Evolutionary conservation across 108 stramenopile species (phyloP).

Genomic region (Cyclotella distinguenda): DNA sequence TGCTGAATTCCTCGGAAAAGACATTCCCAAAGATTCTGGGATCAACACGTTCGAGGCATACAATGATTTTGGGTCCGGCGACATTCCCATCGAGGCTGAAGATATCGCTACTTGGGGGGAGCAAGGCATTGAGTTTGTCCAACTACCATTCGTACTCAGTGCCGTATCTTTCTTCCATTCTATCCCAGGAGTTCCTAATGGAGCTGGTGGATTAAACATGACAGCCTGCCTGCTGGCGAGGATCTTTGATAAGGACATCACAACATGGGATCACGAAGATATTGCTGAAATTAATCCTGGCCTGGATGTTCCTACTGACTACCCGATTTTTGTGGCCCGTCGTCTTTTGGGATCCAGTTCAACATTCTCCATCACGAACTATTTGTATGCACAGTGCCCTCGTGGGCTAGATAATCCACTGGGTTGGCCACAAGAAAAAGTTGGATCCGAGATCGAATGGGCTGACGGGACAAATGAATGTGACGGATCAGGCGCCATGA

Average conservation of each 20-base stretch:
- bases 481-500: constrained; percentile 75
- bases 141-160: constrained; percentile 75
- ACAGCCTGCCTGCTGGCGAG: constrained; percentile 71
- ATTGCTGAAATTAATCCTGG: constrained; percentile 46
- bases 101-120: constrained; percentile 37
- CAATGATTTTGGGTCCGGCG: constrained; percentile 78
- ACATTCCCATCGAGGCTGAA: constrained; percentile 65
- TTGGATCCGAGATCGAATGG: constrained; percentile 57
- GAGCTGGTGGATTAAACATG: constrained; percentile 54
- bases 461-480: constrained; percentile 51
- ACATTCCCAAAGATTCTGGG: constrained; percentile 22
- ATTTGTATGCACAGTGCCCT: constrained; percentile 40
- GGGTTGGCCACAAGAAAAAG: constrained; percentile 65
- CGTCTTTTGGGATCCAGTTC: constrained; percentile 70
- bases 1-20: constrained; percentile 69
- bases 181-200: constrained; percentile 55
- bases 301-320: constrained; percentile 15
- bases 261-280: constrained; percentile 64
- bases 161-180: constrained; percentile 80
- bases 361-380: constrained; percentile 63
- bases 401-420: constrained; percentile 41
- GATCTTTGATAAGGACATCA: constrained; percentile 73
- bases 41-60: constrained; percentile 25
- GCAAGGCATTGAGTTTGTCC: constrained; percentile 51
- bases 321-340: constrained; percentile 67